phyloP scores from a whole-genome alignment of 73 alveolate species.

The Uronychia setigera region DNA sequence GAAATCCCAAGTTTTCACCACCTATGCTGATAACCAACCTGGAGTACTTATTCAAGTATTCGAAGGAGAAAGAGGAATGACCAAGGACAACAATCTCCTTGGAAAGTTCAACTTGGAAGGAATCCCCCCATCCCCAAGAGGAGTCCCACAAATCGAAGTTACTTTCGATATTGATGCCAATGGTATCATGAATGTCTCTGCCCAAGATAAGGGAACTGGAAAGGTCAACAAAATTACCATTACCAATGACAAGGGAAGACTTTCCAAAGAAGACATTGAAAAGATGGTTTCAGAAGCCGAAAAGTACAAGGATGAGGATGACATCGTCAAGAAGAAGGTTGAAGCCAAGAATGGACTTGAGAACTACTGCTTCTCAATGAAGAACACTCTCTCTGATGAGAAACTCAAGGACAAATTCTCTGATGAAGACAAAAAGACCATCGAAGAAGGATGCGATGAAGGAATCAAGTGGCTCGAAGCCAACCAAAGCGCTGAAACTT shows the following conservation, averaged over 20 bases:
- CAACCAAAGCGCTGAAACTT: conserved; percentile 69
- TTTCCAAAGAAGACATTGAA: conserved; percentile 75
- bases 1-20: conserved; percentile 91
- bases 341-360: conserved; percentile 93
- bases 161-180: conserved; percentile 94
- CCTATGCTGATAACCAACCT: conserved; percentile 98
- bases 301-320: conserved; percentile 91
- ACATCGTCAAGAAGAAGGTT: conserved; percentile 69
- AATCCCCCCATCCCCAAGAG: conserved; percentile 57
- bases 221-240: conserved; percentile 72
- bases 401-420: conserved; percentile 82
- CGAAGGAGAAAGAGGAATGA: conserved; percentile 98
- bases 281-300: conserved; percentile 89
- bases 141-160: conserved; percentile 77
- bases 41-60: conserved; percentile 94
- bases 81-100: conserved; percentile 94
- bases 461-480: conserved; percentile 82
- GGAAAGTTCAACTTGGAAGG: conserved; percentile 94
- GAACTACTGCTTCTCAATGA: conserved; percentile 78
- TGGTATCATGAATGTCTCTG: conserved; percentile 89
- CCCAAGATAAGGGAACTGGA: conserved; percentile 89
- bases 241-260: conserved; percentile 79
- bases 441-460: conserved; percentile 73
- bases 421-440: conserved; percentile 81
- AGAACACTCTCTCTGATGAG: conserved; percentile 88